These are phyloP conservation scores for Penicillium freii DNA, from an alignment of 2,329 filamentous ascomycete genomes.

Conservation along the genomic window DNA sequence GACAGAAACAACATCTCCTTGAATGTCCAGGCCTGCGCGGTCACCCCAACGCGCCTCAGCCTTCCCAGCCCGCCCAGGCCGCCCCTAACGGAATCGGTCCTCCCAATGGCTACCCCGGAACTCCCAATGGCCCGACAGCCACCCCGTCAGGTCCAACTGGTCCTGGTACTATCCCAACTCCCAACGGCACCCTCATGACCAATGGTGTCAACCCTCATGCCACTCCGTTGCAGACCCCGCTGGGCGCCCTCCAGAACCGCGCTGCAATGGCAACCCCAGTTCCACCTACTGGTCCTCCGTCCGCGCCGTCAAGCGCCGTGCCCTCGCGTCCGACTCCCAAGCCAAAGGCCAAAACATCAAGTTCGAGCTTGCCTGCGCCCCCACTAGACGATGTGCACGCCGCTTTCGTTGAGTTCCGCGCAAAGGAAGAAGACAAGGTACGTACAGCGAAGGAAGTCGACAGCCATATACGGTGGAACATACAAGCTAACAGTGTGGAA, in stretches of 20 bases:
- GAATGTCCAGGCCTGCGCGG: conserved; percentile 51
- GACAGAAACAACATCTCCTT: conserved; percentile 52
- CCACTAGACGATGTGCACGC: conserved; percentile 51
- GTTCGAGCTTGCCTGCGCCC: conserved; percentile 45
- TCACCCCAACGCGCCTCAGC: conserved; percentile 45
- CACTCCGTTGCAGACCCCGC: conserved; percentile 44
- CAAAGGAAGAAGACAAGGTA: conserved; percentile 49
- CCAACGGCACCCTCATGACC: conserved; percentile 45
- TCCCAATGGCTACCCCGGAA: conserved; percentile 45
- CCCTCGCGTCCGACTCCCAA: conserved; percentile 41
- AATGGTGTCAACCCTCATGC: conserved; percentile 46
- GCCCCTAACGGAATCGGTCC: conserved; percentile 42
- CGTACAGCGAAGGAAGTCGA: conserved; percentile 17
- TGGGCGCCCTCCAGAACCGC: conserved; percentile 42
- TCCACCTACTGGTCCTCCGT: conserved; percentile 29
- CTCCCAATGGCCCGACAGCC: conserved; percentile 40
- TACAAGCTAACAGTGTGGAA: conserved; percentile 5
- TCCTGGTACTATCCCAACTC: conserved; percentile 38
- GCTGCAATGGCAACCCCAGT: conserved; percentile 42
- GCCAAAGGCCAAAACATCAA: conserved; percentile 37
- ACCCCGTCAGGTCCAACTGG: conserved; percentile 35
- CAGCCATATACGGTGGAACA: neutral
- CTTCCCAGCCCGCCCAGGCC: conserved; percentile 39
- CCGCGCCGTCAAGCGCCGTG: conserved; percentile 33
- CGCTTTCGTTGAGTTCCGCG: conserved; percentile 50